Conservation (phyloP, 169 alveolate genomes). For the Cryptosporidium viatorum region DNA sequence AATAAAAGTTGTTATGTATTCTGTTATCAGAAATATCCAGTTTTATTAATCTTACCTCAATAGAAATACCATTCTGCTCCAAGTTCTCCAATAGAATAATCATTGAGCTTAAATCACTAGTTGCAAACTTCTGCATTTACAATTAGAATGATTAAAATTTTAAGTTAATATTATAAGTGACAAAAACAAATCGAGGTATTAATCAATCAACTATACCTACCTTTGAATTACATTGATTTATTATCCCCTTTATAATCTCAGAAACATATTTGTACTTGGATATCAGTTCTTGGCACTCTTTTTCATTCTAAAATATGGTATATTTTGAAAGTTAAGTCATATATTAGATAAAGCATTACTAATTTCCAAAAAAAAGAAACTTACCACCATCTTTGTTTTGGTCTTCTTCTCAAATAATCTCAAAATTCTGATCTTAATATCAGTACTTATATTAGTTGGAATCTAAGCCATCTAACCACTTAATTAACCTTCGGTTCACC, state of each 20-base stretch:
- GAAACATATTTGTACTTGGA: not conserved
- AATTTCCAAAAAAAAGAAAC: not conserved
- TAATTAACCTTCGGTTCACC: not conserved
- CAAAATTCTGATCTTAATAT: not conserved
- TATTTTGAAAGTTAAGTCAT: not conserved
- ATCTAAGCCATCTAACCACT: not conserved
- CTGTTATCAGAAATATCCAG: not conserved
- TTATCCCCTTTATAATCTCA: not conserved
- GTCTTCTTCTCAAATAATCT: not conserved
- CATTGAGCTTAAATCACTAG: conserved; percentile 14
- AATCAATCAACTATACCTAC: not conserved
- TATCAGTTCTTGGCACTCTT: not conserved
- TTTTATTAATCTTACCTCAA: not conserved
- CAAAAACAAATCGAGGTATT: not conserved
- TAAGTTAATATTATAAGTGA: not conserved
- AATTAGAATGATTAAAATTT: not conserved
- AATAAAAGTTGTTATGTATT: not conserved
- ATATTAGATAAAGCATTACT: not conserved
- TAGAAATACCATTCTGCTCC: not conserved
- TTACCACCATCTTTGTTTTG: not conserved
- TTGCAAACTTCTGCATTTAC: not conserved
- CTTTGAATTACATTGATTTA: conserved; percentile 32
- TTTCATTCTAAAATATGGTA: not conserved
- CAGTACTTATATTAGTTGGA: no score
- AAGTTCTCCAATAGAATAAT: conserved; percentile 5